Evolutionary conservation across 306 rosid species (phyloP), one percentile per base, ranked within the genome.

Genomic region (Cotoneaster glaucophyllus): DNA sequence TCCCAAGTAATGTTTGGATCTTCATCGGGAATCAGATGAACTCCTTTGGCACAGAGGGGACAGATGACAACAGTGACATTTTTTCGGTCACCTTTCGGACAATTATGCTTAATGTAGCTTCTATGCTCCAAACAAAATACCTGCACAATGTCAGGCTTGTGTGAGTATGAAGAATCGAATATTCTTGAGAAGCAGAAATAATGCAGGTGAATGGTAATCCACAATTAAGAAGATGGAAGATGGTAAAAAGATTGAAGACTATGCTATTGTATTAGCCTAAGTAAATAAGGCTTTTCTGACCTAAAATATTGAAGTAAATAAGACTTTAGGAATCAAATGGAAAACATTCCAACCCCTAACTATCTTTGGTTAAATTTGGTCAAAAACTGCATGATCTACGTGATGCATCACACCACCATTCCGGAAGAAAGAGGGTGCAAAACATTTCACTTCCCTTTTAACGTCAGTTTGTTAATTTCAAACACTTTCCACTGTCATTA

Each of bases 1-100:
- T 90, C 98, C 98, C 98, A 93, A 57, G 91, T 70, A 56, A 91
- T 88, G 71, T 93, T 91, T 8, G 97, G 86, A 64, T 93, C 98
- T 81, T 90, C 86, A 31, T 93, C 94, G 1, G 91, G 93, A 87
- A 83, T 85, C 50, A 93, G 74, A 53, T 87, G 91, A 79, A 93
- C 97, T 64, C 93, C 91, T 83, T 88, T 83, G 24, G 94, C 96
- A 80, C 96, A 93, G 32, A 91, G 94, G 1, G 97, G 97, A 81
- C 97, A 93, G 70, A 91, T 79, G 73, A 90, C 96, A 77, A 93
- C 98, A 5, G 90, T 88, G 54, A 90, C 94, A 86, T 86, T 92
- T 11, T 53, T 12, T 75, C 19, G 82, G 84, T 88, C 85, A 37
- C 90, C 81, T 66, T 87, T 91, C 22, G 97, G 87, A 82, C 93